These are phyloP conservation scores for Paracoccidioides brasiliensis DNA, from an alignment of 2,329 filamentous ascomycete species.

Conservation along the genomic window DNA sequence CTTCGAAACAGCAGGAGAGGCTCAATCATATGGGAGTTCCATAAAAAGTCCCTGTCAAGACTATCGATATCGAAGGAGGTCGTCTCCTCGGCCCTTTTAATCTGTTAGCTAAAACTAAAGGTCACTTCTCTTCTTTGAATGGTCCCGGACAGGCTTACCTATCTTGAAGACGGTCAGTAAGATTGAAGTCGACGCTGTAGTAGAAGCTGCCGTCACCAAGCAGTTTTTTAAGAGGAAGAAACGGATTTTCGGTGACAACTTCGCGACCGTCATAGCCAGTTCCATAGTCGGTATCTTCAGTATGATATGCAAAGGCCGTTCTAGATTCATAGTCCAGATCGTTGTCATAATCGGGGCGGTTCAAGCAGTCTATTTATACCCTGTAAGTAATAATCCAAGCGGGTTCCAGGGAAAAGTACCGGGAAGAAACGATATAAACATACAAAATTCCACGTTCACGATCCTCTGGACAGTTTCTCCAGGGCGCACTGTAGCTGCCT, in stretches of 20 bases:
- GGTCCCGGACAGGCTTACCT: conserved; percentile 39
- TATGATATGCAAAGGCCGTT: conserved; percentile 39
- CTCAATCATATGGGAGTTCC: conserved; percentile 98
- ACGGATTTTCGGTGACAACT: conserved; percentile 68
- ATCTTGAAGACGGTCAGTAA: conserved; percentile 86
- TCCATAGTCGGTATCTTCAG: conserved; percentile 41
- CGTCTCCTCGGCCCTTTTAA: conserved; percentile 54
- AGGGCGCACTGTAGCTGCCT: conserved; percentile 69
- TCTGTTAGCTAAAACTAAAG: conserved; percentile 12
- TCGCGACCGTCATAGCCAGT: conserved; percentile 50
- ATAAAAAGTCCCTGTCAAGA: conserved; percentile 82
- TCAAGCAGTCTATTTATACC: conserved; percentile 59
- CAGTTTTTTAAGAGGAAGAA: conserved; percentile 79
- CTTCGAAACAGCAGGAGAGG: conserved; percentile 83
- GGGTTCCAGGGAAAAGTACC: background rate
- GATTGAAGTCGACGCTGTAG: conserved; percentile 95
- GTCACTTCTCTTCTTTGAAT: background rate
- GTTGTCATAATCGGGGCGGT: conserved; percentile 73
- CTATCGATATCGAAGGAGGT: conserved; percentile 81
- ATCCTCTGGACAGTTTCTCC: conserved; percentile 86
- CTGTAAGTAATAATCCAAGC: conserved; percentile 5
- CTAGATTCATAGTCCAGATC: conserved; percentile 42
- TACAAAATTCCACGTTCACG: conserved; percentile 67
- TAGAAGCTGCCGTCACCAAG: conserved; percentile 91
- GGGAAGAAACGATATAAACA: conserved; percentile 11